Evolutionary conservation across 352 stramenopile species (phyloP), one percentile per base, ranked within the genome.

Genomic region (Phytophthora citrophthora): DNA sequence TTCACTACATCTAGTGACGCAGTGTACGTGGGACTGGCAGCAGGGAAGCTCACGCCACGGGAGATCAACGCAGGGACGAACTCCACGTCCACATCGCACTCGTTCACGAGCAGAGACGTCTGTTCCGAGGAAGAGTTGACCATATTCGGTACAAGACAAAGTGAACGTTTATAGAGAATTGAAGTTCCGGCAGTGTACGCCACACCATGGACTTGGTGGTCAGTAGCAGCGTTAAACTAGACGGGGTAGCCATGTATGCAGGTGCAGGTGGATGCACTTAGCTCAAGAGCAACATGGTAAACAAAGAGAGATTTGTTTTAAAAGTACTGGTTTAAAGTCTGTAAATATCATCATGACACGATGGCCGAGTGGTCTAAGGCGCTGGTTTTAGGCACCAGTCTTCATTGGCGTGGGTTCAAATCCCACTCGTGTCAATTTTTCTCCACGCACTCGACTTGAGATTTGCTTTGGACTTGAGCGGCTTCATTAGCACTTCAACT

Each of bases 1-100:
- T 80, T 81, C n/a, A 81, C 61, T 54, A 81, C 70, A 41, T 75
- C 71, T 29, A 73, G 45, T 2, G 70, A 74, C 10, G 72, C 54
- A 9, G 71, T 49, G 53, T 82, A 87, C 44, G 69, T 82, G 18
- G 81, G 81, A 38, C 81, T 90, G 24, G 65, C 56, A 16, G 78
- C 70, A 32, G 78, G 68, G 56, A 87, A 88, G 59, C 69, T 83
- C 54, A 74, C 72, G 50, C 71, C 77, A 58, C 78, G 81, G 34
- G 74, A 72, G 63, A 86, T 76, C 54, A 90, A 77, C 26, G 78
- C 53, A 9, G 65, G 65, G 5, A 53, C 26, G 10, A 70, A 68
- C 11, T 64, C 59, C 13, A 60, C 46, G 34, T 68, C 58, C 45
- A 64, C 51, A 23, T 72, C 58, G 45, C 11, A 48, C 10, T 73